Base-by-base conservation (phyloP, 192 early-diverging fungal species). In the Coemansia sp. region DNA sequence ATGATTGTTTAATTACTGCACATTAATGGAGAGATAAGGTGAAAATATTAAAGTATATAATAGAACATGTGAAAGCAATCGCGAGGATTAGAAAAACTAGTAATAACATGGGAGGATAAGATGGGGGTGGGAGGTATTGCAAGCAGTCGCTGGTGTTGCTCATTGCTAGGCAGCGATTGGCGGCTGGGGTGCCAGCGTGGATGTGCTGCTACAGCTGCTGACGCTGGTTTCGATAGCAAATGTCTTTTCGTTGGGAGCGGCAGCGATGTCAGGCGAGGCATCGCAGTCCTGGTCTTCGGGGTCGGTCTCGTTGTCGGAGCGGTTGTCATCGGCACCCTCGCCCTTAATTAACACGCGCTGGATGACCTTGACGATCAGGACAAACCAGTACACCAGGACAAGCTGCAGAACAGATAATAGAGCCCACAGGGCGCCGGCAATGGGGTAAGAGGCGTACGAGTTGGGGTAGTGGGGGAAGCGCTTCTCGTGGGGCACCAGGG, bases 331-430 rank as follows among this genome's bases (percentile, higher is more conserved):
- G 6, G 88, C 89, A 47, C 67, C 77, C 14, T 83, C 83, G 23
- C 91, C 92, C 25, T 74, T 76, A 30, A 89, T 72, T 11, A 76
- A 52, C 19, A 86, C 87, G 37, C 72, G 67, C 33, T 84, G 55
- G 22, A 87, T 74, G 8, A 91, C 85, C 34, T 67, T 75, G n/a
- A 87, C 31, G 60, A 94, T 89, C 83, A 92, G 76, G 27, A 74
- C 56, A 55, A 92, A 87, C 92, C 92, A 94, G 70, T 87, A 91
- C 41, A 90, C 65, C 36, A 94, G 79, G 28, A 94, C 68, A 7
- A 81, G 55, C 73, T 94, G 85, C 48, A 94, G 70, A 6, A 83
- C 57, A 15, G 78, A 72, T 20, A 94, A 80, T 6, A 91, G 61
- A 3, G 69, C 74, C 57, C 91, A 73, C 69, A 88, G 86, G 13